Evolutionary conservation across 768 basidiomycete genomes (phyloP), one percentile per base, ranked within the genome.

Genomic region (Tricholoma matsutake): DNA sequence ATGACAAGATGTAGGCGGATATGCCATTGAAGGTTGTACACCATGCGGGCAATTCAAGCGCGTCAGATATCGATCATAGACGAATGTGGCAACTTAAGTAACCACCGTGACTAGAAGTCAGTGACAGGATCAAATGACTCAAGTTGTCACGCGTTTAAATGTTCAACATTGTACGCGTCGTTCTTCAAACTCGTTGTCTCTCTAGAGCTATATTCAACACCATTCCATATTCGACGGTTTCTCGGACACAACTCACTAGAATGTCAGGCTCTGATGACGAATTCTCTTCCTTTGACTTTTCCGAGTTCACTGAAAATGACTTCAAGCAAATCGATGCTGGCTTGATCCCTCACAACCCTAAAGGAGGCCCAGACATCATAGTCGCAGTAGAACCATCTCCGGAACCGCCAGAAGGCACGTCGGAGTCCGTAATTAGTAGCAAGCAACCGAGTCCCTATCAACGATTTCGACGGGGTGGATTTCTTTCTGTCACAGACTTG

Each of bases 401-500:
- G 29, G 29, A 32, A 51, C 29, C 32, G 34, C 11, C 22, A 25
- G 41, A 11, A 39, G 22, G 58, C 43, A 32, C 22, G 43, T 41
- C 55, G 7, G 54, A 25, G n/a, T 31, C 62, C 22, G 43, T n/a
- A 22, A 34, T 4, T 7, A 52, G 57, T 32, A 55, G 20, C n/a
- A 34, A 60, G 11, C 60, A 55, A 20, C 39, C 55, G 32, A 77
- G 71, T 62, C 86, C 85, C 0, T 75, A 80, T 35, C 60, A 73
- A 31, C 67, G 64, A 11, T 86, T 81, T 72, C 78, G 83, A n/a
- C 68, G 73, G 1, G 69, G 75, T 63, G 78, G 76, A 7, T 71
- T 75, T 10, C 67, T 91, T 11, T 83, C 83, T 1, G 89, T 90
- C 20, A 83, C 87, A 0, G 88, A 90, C 69, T 71, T 91, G 13